Evolutionary conservation across 2,329 filamentous ascomycete genomes (phyloP).

Genomic region (Ascomycota sp.): DNA sequence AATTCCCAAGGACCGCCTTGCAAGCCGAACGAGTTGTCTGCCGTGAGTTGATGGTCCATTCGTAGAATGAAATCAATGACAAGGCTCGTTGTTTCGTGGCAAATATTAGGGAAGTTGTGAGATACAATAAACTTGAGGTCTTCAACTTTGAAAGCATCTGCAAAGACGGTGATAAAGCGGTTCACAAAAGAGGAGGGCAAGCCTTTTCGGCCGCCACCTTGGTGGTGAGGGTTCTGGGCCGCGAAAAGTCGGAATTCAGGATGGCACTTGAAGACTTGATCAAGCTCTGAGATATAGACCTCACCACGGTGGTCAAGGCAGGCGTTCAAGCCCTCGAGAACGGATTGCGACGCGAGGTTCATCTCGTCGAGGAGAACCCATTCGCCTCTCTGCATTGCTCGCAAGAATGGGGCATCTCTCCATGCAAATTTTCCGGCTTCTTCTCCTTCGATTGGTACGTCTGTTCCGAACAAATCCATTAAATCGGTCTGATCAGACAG

Average conservation of each 20-base stretch:
- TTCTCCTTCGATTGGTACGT: constrained; percentile 86
- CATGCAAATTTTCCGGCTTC: constrained; percentile 81
- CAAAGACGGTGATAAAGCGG: constrained; percentile 93
- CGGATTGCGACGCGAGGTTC: constrained; percentile 93
- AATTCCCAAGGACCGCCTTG: constrained; percentile 82
- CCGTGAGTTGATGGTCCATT: constrained; percentile 53
- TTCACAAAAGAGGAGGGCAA: constrained; percentile 93
- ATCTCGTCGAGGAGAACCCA: constrained; percentile 98
- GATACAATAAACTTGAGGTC: constrained; percentile 69
- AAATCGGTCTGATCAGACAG: constrained; percentile 94
- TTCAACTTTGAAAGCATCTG: constrained; percentile 65
- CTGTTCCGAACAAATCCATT: constrained; percentile 92
- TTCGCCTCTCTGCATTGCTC: constrained; percentile 88
- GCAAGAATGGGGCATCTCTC: constrained; percentile 86
- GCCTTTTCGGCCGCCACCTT: constrained; percentile 88
- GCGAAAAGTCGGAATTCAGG: constrained; percentile 86
- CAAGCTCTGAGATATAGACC: constrained; percentile 85
- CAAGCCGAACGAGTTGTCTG: constrained; percentile 34
- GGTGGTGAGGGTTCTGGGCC: constrained; percentile 92
- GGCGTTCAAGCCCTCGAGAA: constrained; percentile 87
- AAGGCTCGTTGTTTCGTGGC: constrained; percentile 35
- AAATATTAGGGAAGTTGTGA: constrained; percentile 50
- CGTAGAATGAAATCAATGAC: constrained; percentile 64
- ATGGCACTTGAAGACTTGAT: constrained; percentile 82
- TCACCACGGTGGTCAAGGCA: constrained; percentile 93